A percentile compares a stretch with the other conserved stretches of the same genome.
These are phyloP conservation scores for Leucocoprinus leucothites DNA, from an alignment of 768 basidiomycete genomes.

Conservation along the genomic window DNA sequence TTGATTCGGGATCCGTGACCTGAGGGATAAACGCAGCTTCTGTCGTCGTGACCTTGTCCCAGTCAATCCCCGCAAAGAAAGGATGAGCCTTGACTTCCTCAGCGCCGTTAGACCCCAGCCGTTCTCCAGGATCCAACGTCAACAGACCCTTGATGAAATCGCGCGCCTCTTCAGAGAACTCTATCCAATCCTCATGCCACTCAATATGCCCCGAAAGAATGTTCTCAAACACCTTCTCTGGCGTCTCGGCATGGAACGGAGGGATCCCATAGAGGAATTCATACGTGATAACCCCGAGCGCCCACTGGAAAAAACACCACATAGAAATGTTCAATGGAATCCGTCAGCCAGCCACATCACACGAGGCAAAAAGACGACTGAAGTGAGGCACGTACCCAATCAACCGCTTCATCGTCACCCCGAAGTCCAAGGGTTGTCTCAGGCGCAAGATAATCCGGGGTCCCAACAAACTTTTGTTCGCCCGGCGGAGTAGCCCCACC, in stretches of 20 bases:
- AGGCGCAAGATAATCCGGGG: conserved; percentile 95
- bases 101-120: conserved; percentile 84
- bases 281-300: conserved; percentile 95
- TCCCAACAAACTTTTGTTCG: conserved; percentile 95
- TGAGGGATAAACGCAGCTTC: conserved; percentile 96
- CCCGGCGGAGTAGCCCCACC: conserved; percentile 68
- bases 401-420: conserved; percentile 92
- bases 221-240: conserved; percentile 97
- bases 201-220: conserved; percentile 92
- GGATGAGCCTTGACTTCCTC: conserved; percentile 92
- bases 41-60: conserved; percentile 84
- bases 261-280: conserved; percentile 97
- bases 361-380: conserved; percentile 7
- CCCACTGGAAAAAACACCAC: too few relatives aligned
- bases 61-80: conserved; percentile 88
- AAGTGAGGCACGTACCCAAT: conserved; percentile 70
- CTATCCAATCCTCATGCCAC: conserved; percentile 94
- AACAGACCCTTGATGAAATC: conserved; percentile 90
- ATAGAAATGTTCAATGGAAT: conserved; percentile 16
- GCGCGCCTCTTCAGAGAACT: conserved; percentile 79
- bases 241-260: conserved; percentile 96
- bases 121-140: conserved; percentile 72
- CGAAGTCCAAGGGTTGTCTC: conserved; percentile 94
- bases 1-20: conserved; percentile 93
- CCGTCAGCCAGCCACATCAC: conserved; percentile 14